phyloP scores from a whole-genome alignment of 148 eudicot genomes.

The Chenopodium album region DNA sequence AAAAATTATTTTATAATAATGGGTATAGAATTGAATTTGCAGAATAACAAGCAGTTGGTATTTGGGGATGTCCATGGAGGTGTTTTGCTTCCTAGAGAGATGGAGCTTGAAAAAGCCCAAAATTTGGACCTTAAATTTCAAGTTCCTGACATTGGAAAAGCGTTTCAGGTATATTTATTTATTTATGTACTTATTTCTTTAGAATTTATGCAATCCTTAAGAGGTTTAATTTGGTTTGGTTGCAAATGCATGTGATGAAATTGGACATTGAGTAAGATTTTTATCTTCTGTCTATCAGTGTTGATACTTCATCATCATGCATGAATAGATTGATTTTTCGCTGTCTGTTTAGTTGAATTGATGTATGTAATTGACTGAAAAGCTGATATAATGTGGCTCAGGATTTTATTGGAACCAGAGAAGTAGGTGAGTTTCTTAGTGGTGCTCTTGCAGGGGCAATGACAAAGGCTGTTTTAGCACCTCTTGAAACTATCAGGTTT shows the following conservation, averaged over 20 bases:
- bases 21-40: slow-evolving; percentile 34
- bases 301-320: too few relatives aligned
- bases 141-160: slow-evolving; percentile 45
- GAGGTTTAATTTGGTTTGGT: neutral
- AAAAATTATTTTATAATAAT: neutral
- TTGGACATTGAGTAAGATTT: neutral
- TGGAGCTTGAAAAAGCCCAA: slow-evolving; percentile 36
- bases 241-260: neutral
- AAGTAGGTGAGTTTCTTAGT: slow-evolving; percentile 86
- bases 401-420: slow-evolving; percentile 59
- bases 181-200: neutral
- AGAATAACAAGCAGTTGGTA: slow-evolving; percentile 55
- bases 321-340: neutral
- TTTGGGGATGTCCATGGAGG: slow-evolving; percentile 63
- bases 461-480: slow-evolving; percentile 96
- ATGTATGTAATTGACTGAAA: neutral
- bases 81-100: slow-evolving; percentile 49
- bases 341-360: neutral
- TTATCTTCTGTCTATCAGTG: neutral
- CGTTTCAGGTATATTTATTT: slow-evolving; percentile 33
- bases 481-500: slow-evolving; percentile 97
- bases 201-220: neutral
- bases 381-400: slow-evolving; percentile 31
- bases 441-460: slow-evolving; percentile 99
- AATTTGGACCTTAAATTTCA: slow-evolving; percentile 43